Conservation (phyloP, 2,329 filamentous ascomycete species). For the Cephalotrichum gorgonifer region DNA sequence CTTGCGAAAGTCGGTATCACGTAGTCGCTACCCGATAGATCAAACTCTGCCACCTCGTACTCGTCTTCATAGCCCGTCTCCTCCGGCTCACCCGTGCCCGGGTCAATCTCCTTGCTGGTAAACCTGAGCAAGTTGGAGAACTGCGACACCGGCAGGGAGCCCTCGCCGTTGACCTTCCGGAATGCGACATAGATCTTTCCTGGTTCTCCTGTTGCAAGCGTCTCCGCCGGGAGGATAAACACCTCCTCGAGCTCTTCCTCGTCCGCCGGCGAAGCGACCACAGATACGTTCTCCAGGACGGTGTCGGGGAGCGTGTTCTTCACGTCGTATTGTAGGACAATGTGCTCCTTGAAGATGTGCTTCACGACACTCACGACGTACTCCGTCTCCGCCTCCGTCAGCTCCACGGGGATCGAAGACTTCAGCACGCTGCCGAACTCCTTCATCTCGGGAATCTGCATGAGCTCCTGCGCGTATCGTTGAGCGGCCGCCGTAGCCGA, state of each 20-base stretch:
- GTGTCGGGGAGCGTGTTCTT: conserved; percentile 94
- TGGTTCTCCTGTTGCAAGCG: conserved; percentile 72
- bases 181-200: conserved; percentile 95
- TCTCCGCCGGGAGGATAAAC: conserved; percentile 84
- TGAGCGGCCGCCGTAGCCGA: conserved; percentile 72
- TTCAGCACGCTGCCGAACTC: conserved; percentile 87
- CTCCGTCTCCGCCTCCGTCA: conserved; percentile 95
- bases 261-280: conserved; percentile 68
- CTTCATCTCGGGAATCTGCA: conserved; percentile 83
- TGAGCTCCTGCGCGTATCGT: conserved; percentile 79
- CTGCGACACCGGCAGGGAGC: conserved; percentile 64
- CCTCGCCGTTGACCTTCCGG: conserved; percentile 68
- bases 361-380: conserved; percentile 92
- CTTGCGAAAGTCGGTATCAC: conserved; percentile 87
- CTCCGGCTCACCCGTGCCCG: conserved; percentile 84
- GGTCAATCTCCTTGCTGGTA: conserved; percentile 96
- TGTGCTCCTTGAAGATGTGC: conserved; percentile 94
- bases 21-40: conserved; percentile 86
- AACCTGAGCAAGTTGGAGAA: conserved; percentile 95
- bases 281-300: conserved; percentile 79
- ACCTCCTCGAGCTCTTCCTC: conserved; percentile 82
- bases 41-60: conserved; percentile 91
- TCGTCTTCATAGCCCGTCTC: conserved; percentile 92
- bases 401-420: conserved; percentile 73
- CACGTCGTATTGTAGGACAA: conserved; percentile 93